phyloP scores from a whole-genome alignment of 352 stramenopile species.

The Thraustochytrium striatum region DNA sequence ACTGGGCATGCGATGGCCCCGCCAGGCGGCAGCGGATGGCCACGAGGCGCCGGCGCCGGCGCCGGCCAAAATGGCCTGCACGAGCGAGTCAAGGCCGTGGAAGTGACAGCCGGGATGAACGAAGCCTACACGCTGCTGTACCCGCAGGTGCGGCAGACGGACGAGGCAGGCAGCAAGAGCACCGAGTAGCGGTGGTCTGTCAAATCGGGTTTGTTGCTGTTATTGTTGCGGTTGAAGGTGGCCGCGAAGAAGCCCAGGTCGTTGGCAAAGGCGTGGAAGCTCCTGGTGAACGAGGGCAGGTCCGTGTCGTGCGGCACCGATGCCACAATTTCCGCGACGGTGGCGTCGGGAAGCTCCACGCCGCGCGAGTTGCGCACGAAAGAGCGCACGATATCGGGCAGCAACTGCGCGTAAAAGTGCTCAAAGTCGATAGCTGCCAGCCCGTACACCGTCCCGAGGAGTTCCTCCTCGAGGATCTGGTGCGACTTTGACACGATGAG shows the following conservation, averaged over 20 bases:
- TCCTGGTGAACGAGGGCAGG: neutral
- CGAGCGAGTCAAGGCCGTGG: too few relatives aligned
- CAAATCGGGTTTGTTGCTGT: too few relatives aligned
- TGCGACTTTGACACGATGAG: neutral
- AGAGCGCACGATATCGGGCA: neutral
- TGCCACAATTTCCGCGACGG: neutral
- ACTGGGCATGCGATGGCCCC: too few relatives aligned
- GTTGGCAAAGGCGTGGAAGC: slow-evolving; percentile 16
- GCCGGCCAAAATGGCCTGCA: too few relatives aligned
- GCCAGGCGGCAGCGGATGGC: too few relatives aligned
- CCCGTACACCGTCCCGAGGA: neutral
- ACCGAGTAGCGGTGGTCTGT: too few relatives aligned
- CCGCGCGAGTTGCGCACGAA: neutral
- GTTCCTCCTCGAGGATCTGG: slow-evolving; percentile 10
- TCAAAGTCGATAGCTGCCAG: slow-evolving; percentile 7
- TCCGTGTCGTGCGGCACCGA: neutral
- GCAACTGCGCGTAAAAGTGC: neutral
- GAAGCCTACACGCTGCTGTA: too few relatives aligned
- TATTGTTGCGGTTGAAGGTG: too few relatives aligned
- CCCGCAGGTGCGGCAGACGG: too few relatives aligned
- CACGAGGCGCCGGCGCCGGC: too few relatives aligned
- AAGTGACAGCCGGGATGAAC: too few relatives aligned
- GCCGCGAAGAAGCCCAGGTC: slow-evolving; percentile 11
- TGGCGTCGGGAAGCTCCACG: neutral
- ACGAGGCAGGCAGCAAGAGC: too few relatives aligned